A percentile compares a stretch with the other conserved stretches of the same genome.
phyloP scores from a whole-genome alignment of 352 stramenopile species.

The Phytophthora ramorum region DNA sequence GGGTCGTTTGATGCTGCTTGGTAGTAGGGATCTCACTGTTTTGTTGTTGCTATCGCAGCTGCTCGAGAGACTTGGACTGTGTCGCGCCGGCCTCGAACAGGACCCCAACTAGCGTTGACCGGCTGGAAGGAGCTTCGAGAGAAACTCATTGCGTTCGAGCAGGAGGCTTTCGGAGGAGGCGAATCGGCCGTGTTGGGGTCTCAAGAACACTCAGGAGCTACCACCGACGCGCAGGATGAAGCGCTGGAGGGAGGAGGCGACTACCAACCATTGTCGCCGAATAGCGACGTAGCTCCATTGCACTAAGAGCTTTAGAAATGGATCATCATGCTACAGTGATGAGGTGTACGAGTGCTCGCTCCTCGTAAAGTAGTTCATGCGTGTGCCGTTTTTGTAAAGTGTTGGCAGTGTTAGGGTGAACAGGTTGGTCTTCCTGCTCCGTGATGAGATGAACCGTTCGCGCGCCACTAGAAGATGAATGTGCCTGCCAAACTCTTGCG shows the following conservation, averaged over 20 bases:
- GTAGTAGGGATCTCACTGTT: neutral
- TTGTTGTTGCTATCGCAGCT: slow-evolving; percentile 7
- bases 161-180: slow-evolving; percentile 15
- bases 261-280: slow-evolving; percentile 40
- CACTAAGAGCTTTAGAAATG: slow-evolving; percentile 3
- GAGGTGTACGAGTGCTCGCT: neutral
- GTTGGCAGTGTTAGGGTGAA: slow-evolving; percentile 1
- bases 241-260: slow-evolving; percentile 46
- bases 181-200: neutral
- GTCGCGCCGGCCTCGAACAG: slow-evolving; percentile 19
- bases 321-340: neutral
- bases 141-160: slow-evolving; percentile 51
- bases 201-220: slow-evolving; percentile 1
- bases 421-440: neutral
- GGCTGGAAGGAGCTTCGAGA: slow-evolving; percentile 63
- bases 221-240: slow-evolving; percentile 8
- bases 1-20: neutral
- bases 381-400: neutral
- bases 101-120: slow-evolving; percentile 42
- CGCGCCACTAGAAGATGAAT: too few relatives aligned
- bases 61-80: slow-evolving; percentile 26
- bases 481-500: too few relatives aligned
- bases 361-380: neutral
- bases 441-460: neutral
- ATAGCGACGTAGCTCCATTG: slow-evolving; percentile 14